Percentiles rank a stretch among this genome's conserved stretches.
Conservation (phyloP, 495 filamentous ascomycete genomes). For the Penicillium paradoxum region DNA sequence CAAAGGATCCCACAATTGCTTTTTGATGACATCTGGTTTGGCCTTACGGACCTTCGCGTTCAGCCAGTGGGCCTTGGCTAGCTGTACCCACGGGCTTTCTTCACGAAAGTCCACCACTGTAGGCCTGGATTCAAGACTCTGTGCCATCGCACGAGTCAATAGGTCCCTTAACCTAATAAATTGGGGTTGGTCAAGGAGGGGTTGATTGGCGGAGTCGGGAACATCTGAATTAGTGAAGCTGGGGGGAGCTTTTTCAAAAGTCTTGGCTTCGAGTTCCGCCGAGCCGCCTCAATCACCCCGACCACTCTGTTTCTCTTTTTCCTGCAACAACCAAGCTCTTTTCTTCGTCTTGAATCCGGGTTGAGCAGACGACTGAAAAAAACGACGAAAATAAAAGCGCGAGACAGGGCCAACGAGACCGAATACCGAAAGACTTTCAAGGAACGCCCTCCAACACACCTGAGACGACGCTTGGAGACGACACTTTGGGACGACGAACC, state of each 20-base stretch:
- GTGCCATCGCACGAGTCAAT: slow-evolving; percentile 42
- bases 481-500: not conserved
- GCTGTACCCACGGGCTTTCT: slow-evolving; percentile 73
- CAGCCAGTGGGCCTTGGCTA: slow-evolving; percentile 84
- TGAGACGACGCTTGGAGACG: not conserved
- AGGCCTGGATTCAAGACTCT: slow-evolving; percentile 48
- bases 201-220: slow-evolving; percentile 31
- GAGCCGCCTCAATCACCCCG: slow-evolving; percentile 17
- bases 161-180: slow-evolving; percentile 22
- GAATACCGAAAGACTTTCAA: no score
- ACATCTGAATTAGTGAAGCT: slow-evolving; percentile 18
- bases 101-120: slow-evolving; percentile 66
- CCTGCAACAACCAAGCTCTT: not conserved
- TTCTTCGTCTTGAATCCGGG: not conserved
- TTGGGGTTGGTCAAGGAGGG: slow-evolving; percentile 27
- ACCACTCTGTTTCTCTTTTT: not conserved
- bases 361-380: not conserved
- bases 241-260: slow-evolving; percentile 22
- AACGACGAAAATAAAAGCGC: not conserved
- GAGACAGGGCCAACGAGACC: not conserved
- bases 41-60: slow-evolving; percentile 66
- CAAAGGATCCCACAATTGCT: slow-evolving; percentile 84
- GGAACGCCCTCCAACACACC: not conserved
- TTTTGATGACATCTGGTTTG: slow-evolving; percentile 80
- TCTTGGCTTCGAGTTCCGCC: slow-evolving; percentile 29